Conservation (phyloP, 2,329 filamentous ascomycete genomes). For the Camptophora hylomeconis region DNA sequence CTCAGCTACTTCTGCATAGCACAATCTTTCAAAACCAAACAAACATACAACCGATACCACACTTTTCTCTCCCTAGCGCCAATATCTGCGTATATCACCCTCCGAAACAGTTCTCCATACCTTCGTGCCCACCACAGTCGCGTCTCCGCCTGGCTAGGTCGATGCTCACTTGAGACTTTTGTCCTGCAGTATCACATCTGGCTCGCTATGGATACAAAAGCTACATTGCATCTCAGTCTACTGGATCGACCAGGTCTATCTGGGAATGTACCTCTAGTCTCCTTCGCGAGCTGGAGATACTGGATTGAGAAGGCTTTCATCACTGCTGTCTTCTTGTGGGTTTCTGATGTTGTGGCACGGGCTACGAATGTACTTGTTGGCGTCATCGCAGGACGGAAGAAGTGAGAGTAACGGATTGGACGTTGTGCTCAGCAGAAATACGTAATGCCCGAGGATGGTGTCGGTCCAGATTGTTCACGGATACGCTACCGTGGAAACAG, state of each 20-base stretch:
- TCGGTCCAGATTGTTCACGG: too few relatives aligned
- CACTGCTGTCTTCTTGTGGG: constrained; percentile 31
- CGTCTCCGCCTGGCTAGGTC: constrained; percentile 42
- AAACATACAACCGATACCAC: constrained; percentile 38
- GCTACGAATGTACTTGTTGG: constrained; percentile 15
- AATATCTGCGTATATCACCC: constrained; percentile 37
- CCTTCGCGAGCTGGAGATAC: constrained; percentile 4
- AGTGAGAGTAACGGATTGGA: too few relatives aligned
- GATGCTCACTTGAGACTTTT: constrained; percentile 46
- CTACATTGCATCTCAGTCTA: constrained; percentile 30
- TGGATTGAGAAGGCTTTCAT: constrained; percentile 23
- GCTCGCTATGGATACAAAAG: constrained; percentile 46
- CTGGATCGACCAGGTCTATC: constrained; percentile 1
- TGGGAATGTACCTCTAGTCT: too few relatives aligned
- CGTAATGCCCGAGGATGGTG: too few relatives aligned
- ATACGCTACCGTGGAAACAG: too few relatives aligned
- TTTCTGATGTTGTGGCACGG: constrained; percentile 25
- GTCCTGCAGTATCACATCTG: constrained; percentile 50
- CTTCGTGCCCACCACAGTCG: constrained; percentile 33
- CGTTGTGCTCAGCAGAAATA: too few relatives aligned
- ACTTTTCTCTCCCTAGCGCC: constrained; percentile 43
- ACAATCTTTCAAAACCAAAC: constrained; percentile 22
- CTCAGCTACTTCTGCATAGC: constrained; percentile 24
- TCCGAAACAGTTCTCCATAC: constrained; percentile 36
- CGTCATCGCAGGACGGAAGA: too few relatives aligned